phyloP scores from a whole-genome alignment of 1,284 basidiomycete species.

The Meira miltonrushii region DNA sequence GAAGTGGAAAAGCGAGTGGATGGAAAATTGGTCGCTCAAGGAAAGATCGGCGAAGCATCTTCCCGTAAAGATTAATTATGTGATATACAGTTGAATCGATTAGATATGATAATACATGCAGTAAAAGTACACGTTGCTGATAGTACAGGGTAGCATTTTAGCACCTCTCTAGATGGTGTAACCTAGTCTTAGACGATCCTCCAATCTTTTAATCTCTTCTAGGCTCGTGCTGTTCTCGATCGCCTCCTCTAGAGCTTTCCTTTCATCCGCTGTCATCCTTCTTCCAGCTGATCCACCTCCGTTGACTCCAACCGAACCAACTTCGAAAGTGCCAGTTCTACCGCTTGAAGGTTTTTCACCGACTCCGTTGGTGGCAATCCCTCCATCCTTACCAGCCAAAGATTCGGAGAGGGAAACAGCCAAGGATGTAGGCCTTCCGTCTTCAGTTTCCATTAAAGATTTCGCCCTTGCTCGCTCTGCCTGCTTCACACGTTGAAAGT shows the following conservation, averaged over 20 bases:
- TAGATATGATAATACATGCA: neutral
- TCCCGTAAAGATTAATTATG: constrained; percentile 25
- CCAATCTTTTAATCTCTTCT: constrained; percentile 57
- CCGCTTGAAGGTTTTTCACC: constrained; percentile 47
- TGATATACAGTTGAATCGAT: neutral
- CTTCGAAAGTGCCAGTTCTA: constrained; percentile 58
- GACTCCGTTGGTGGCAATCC: constrained; percentile 67
- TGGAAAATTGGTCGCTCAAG: constrained; percentile 56
- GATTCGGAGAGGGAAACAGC: constrained; percentile 61
- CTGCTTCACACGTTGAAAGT: constrained; percentile 93
- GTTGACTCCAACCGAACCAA: constrained; percentile 28
- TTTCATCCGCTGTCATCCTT: constrained; percentile 86
- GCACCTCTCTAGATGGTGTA: constrained; percentile 17
- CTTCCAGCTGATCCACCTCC: constrained; percentile 57
- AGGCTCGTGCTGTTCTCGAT: constrained; percentile 83
- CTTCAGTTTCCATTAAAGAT: constrained; percentile 35
- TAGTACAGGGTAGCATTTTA: neutral
- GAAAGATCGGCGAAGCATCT: constrained; percentile 52
- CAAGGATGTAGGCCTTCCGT: constrained; percentile 34
- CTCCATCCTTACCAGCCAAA: constrained; percentile 59
- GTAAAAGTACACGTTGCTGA: neutral
- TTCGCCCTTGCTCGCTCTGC: constrained; percentile 32
- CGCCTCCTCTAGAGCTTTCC: constrained; percentile 78
- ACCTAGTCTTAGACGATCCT: constrained; percentile 44
- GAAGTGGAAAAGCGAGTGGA: constrained; percentile 56